A percentile compares a stretch with the other conserved stretches of the same genome.
These are phyloP conservation scores for Arachis stenosperma DNA, from an alignment of 306 rosid species.

Conservation along the genomic window DNA sequence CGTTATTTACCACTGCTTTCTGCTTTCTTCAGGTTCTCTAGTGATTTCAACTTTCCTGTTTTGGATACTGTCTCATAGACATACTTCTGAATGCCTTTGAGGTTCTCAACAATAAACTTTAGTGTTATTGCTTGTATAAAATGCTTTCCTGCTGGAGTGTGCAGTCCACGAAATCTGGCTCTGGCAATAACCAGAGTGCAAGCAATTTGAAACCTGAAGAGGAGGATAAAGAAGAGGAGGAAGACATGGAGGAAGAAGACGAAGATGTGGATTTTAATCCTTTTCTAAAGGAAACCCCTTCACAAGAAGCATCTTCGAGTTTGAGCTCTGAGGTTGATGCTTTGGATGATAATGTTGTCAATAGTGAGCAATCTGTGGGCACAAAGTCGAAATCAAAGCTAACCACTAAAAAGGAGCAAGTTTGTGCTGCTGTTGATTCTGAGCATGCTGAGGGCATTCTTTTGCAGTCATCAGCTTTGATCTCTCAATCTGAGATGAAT, in stretches of 20 bases:
- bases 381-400: constrained; percentile 36
- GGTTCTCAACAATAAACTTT: constrained; percentile 17
- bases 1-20: constrained; percentile 22
- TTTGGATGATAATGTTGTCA: constrained; percentile 60
- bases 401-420: constrained; percentile 30
- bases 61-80: constrained; percentile 25
- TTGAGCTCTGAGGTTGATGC: constrained; percentile 86
- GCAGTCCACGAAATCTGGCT: constrained; percentile 42
- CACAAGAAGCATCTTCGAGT: constrained; percentile 85
- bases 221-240: constrained; percentile 46
- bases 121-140: constrained; percentile 35
- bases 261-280: constrained; percentile 85
- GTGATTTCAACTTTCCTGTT: constrained; percentile 33
- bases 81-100: constrained; percentile 25
- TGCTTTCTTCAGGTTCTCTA: constrained; percentile 41
- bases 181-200: constrained; percentile 37
- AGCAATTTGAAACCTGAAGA: constrained; percentile 48
- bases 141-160: constrained; percentile 54
- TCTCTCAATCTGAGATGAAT: constrained; percentile 46
- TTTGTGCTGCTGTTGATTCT: constrained; percentile 43
- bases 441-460: constrained; percentile 63
- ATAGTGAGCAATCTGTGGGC: constrained; percentile 41
- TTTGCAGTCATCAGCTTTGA: constrained; percentile 48
- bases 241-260: constrained; percentile 68
- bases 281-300: constrained; percentile 69